Evolutionary conservation across 2,329 filamentous ascomycete species (phyloP).

Genomic region (Fusarium virguliforme): DNA sequence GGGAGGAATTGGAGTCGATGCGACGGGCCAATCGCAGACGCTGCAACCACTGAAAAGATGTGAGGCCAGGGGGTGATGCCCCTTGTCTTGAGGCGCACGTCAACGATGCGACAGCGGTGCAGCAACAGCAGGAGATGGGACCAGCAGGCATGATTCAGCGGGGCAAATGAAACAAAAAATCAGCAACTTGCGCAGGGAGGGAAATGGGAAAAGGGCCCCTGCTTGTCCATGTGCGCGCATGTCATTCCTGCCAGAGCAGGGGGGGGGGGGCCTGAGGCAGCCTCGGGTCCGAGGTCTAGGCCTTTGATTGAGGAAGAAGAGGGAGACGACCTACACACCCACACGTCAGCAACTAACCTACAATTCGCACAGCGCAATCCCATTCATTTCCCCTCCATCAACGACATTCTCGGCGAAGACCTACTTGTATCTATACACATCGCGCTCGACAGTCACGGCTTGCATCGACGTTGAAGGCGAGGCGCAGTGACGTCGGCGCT

Average conservation of each 20-base stretch:
- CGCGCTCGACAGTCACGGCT: not conserved
- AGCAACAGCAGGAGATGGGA: not conserved
- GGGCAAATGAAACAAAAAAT: slow-evolving; percentile 17
- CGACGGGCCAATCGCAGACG: not conserved
- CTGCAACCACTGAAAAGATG: slow-evolving; percentile 2
- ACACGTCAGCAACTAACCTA: slow-evolving; percentile 36
- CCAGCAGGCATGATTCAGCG: slow-evolving; percentile 6
- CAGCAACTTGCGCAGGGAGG: slow-evolving; percentile 5
- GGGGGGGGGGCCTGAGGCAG: slow-evolving; percentile 35
- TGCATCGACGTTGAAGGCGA: slow-evolving; percentile 12
- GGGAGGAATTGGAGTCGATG: slow-evolving; percentile 6
- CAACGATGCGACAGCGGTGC: not conserved
- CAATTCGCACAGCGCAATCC: not conserved
- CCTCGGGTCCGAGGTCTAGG: not conserved
- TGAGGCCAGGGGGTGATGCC: slow-evolving; percentile 1
- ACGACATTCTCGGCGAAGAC: not conserved
- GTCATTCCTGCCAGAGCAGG: slow-evolving; percentile 14
- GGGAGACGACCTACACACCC: slow-evolving; percentile 30
- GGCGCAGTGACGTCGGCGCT: slow-evolving; percentile 31
- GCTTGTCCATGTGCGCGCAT: slow-evolving; percentile 7
- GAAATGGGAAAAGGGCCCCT: too few species aligned
- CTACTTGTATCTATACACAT: not conserved
- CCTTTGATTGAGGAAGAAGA: slow-evolving; percentile 24
- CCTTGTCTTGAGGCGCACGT: slow-evolving; percentile 5
- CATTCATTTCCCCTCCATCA: slow-evolving; percentile 3